Evolutionary conservation across 768 basidiomycete genomes (phyloP).

Genomic region (Coprinellus aureogranulatus): DNA sequence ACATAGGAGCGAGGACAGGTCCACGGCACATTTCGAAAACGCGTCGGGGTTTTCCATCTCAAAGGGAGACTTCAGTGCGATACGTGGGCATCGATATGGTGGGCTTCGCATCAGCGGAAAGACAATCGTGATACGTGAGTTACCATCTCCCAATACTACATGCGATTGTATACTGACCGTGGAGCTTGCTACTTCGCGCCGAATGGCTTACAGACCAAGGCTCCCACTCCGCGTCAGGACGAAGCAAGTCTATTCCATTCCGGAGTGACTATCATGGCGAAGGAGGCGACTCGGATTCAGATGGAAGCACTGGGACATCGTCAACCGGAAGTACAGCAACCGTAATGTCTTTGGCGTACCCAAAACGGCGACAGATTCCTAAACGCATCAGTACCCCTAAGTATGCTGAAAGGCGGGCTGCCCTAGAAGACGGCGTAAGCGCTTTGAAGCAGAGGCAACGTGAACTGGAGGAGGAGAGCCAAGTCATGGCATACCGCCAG

Average conservation of each 20-base stretch:
- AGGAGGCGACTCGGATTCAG: background rate
- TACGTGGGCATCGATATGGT: constrained; percentile 1
- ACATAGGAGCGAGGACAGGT: background rate
- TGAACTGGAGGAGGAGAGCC: no score
- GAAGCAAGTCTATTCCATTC: background rate
- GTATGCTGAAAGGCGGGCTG: no score
- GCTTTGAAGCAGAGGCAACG: no score
- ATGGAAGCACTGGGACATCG: background rate
- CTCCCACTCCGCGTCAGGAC: background rate
- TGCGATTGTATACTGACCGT: background rate
- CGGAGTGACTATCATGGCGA: background rate
- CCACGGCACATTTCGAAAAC: background rate
- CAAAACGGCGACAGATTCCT: no score
- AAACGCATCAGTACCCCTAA: no score
- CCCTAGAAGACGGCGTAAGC: no score
- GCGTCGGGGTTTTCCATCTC: background rate
- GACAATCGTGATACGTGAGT: background rate
- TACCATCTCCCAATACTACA: background rate
- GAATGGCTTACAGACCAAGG: background rate
- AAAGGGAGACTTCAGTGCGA: constrained; percentile 4
- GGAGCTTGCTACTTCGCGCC: background rate
- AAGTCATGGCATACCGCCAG: background rate
- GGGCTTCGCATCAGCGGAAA: background rate
- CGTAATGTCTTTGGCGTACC: no score
- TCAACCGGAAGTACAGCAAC: background rate